Conservation (phyloP, 2,329 filamentous ascomycete species). For the Penicillium sp. region DNA sequence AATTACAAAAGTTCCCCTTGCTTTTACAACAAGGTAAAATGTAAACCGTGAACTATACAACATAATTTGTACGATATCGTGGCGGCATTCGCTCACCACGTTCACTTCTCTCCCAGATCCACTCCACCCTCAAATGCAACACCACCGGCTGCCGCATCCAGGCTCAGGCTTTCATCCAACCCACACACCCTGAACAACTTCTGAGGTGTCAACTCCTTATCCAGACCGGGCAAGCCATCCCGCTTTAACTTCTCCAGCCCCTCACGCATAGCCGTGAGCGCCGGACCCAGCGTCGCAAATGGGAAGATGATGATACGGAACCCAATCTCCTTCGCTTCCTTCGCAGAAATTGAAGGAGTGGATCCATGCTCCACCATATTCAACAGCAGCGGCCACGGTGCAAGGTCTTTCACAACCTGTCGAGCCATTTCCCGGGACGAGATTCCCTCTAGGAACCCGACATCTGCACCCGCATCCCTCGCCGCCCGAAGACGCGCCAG, state of each 20-base stretch:
- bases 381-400: constrained; percentile 41
- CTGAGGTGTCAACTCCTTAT: constrained; percentile 36
- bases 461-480: constrained; percentile 42
- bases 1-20: neutral
- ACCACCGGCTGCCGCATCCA: constrained; percentile 44
- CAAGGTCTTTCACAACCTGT: constrained; percentile 37
- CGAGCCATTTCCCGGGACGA: constrained; percentile 40
- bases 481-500: constrained; percentile 41
- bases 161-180: constrained; percentile 41
- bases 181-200: constrained; percentile 47
- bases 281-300: constrained; percentile 41
- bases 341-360: constrained; percentile 40
- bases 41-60: neutral
- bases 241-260: constrained; percentile 40
- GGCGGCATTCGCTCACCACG: neutral
- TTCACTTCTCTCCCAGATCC: constrained; percentile 26
- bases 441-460: constrained; percentile 45
- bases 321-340: constrained; percentile 42
- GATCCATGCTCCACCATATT: constrained; percentile 49
- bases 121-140: constrained; percentile 34
- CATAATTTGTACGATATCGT: neutral
- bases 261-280: constrained; percentile 37
- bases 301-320: constrained; percentile 47
- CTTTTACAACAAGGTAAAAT: neutral
- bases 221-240: constrained; percentile 35